Conservation (phyloP, 106 monocot species). For the Dendrobium nobile region DNA sequence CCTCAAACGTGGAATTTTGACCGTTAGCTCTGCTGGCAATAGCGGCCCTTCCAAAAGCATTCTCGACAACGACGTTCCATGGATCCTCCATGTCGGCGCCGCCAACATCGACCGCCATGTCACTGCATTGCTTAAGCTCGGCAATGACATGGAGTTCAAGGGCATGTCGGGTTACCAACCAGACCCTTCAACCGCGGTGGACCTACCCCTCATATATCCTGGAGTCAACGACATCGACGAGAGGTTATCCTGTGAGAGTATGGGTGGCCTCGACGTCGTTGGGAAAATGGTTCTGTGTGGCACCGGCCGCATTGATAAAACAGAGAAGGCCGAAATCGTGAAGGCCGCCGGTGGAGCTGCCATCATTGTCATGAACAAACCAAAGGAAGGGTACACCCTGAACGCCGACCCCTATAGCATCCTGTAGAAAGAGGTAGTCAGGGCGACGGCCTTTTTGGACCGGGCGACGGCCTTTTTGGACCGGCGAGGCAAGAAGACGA, state of each 20-base stretch:
- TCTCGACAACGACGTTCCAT: slow-evolving; percentile 16
- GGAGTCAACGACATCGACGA: neutral
- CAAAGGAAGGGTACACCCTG: neutral
- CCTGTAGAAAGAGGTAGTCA: too few species aligned
- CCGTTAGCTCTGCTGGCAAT: slow-evolving; percentile 3
- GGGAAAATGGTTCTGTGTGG: slow-evolving; percentile 39
- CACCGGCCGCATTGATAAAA: neutral
- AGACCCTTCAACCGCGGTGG: neutral
- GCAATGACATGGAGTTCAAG: slow-evolving; percentile 11
- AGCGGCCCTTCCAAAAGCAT: neutral
- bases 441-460: slow-evolving; percentile 30
- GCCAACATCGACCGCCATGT: slow-evolving; percentile 1
- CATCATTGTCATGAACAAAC: slow-evolving; percentile 13
- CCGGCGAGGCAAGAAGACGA: too few species aligned
- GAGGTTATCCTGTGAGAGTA: neutral
- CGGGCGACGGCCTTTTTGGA: slow-evolving; percentile 15
- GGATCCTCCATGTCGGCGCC: slow-evolving; percentile 22
- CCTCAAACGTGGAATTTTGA: neutral
- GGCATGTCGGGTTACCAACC: slow-evolving; percentile 15
- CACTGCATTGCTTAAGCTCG: slow-evolving; percentile 6
- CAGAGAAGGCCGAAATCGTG: slow-evolving; percentile 15
- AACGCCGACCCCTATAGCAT: slow-evolving; percentile 1
- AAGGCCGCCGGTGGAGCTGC: slow-evolving; percentile 31
- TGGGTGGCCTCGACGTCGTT: neutral
- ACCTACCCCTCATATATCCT: slow-evolving; percentile 8